Evolutionary conservation across 2,329 filamentous ascomycete genomes (phyloP).

Genomic region (Monosporascus sp.): DNA sequence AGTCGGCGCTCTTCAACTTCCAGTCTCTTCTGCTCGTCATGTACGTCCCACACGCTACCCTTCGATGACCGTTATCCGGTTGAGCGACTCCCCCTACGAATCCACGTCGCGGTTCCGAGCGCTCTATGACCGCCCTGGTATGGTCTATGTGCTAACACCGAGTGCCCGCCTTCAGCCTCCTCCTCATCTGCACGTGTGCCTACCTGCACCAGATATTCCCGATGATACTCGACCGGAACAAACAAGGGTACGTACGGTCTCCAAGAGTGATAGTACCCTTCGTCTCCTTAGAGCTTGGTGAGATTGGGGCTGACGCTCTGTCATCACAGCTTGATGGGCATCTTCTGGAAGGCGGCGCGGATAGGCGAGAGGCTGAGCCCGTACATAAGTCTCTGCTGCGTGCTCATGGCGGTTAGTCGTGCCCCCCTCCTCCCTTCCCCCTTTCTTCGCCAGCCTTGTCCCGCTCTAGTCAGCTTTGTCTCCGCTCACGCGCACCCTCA

Average conservation of each 20-base stretch:
- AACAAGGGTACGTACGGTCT: slow-evolving; percentile 63
- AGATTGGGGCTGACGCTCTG: slow-evolving; percentile 3
- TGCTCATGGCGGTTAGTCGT: slow-evolving; percentile 78
- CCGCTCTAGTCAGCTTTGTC: not conserved
- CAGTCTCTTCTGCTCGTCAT: slow-evolving; percentile 92
- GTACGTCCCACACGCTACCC: not conserved
- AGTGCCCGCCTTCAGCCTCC: slow-evolving; percentile 42
- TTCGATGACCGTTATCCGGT: not conserved
- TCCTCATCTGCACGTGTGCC: slow-evolving; percentile 92
- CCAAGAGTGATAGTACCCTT: not conserved
- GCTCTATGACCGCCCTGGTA: not conserved
- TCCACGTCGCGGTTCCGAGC: not conserved
- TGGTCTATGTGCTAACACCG: not conserved
- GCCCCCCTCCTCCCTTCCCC: not conserved
- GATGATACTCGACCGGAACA: slow-evolving; percentile 85
- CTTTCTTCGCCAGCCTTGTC: slow-evolving; percentile 1
- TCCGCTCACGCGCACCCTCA: slow-evolving; percentile 1
- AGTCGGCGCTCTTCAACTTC: slow-evolving; percentile 99
- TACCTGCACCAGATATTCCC: slow-evolving; percentile 91
- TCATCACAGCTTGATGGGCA: slow-evolving; percentile 60
- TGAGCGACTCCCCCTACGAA: not conserved
- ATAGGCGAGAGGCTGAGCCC: slow-evolving; percentile 91
- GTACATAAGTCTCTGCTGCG: slow-evolving; percentile 90
- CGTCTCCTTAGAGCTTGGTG: not conserved
- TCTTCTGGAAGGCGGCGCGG: slow-evolving; percentile 94